These are phyloP conservation scores for Cerioporus squamosus DNA, from an alignment of 1,284 basidiomycete genomes.

Conservation along the genomic window DNA sequence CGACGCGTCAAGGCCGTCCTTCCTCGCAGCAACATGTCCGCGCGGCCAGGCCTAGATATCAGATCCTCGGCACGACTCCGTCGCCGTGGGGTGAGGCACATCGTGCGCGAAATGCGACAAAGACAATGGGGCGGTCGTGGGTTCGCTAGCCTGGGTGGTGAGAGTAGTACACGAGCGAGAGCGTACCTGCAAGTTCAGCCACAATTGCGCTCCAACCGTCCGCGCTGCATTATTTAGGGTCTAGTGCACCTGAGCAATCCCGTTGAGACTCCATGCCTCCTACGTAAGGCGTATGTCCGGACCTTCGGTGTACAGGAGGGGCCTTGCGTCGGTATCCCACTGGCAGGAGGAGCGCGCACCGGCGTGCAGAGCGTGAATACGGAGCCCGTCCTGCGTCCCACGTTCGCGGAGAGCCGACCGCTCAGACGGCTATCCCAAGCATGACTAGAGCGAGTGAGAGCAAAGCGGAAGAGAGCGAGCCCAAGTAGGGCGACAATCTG, in stretches of 20 bases:
- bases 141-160: too few species aligned
- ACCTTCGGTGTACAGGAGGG: neutral
- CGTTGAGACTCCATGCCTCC: too few species aligned
- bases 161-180: neutral
- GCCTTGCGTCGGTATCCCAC: neutral
- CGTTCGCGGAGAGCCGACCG: neutral
- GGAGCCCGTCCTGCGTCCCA: neutral
- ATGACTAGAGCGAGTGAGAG: conserved; percentile 1
- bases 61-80: neutral
- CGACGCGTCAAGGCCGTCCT: conserved; percentile 19
- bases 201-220: too few species aligned
- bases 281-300: neutral
- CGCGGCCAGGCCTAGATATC: neutral
- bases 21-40: conserved; percentile 5
- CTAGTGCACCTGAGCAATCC: too few species aligned
- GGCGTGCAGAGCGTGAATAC: conserved; percentile 10
- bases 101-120: too few species aligned
- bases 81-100: too few species aligned
- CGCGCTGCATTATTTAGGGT: too few species aligned
- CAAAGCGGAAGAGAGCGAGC: conserved; percentile 8
- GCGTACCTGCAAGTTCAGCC: neutral
- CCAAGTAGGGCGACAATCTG: conserved; percentile 12
- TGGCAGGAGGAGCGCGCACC: conserved; percentile 4
- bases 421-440: conserved; percentile 1
- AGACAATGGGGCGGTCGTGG: too few species aligned